Evolutionary conservation across 495 filamentous ascomycete genomes (phyloP).

Genomic region (Neurospora sp.): DNA sequence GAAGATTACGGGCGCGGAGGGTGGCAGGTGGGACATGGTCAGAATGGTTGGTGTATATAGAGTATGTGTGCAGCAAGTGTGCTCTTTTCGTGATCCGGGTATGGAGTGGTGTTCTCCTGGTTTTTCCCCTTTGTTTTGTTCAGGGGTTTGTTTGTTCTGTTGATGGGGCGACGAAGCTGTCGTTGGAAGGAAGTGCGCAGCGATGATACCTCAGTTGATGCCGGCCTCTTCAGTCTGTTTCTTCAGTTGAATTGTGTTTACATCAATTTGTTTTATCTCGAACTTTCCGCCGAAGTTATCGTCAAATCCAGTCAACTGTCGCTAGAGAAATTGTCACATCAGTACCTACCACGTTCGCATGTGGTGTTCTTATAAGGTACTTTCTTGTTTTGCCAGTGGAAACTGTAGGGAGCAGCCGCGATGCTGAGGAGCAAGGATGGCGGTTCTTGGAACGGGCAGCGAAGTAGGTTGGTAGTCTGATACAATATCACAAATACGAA

Average conservation of each 20-base stretch:
- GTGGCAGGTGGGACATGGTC: constrained; percentile 44
- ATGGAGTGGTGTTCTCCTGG: background rate
- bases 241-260: background rate
- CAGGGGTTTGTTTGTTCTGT: background rate
- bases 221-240: background rate
- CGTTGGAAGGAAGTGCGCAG: background rate
- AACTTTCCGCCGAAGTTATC: background rate
- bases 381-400: background rate
- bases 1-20: constrained; percentile 48
- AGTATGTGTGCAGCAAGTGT: background rate
- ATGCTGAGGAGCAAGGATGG: background rate
- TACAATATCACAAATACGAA: background rate
- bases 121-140: background rate
- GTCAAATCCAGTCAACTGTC: background rate
- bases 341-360: background rate
- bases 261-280: background rate
- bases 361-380: background rate
- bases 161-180: background rate
- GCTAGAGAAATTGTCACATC: background rate
- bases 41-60: background rate
- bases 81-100: background rate
- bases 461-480: background rate
- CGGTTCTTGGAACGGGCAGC: background rate
- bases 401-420: background rate
- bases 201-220: background rate